Percentiles rank a stretch among this genome's conserved stretches.
These are phyloP conservation scores for Saccharomycopsis fermentans DNA, from an alignment of 805 yeast genomes.

Conservation along the genomic window DNA sequence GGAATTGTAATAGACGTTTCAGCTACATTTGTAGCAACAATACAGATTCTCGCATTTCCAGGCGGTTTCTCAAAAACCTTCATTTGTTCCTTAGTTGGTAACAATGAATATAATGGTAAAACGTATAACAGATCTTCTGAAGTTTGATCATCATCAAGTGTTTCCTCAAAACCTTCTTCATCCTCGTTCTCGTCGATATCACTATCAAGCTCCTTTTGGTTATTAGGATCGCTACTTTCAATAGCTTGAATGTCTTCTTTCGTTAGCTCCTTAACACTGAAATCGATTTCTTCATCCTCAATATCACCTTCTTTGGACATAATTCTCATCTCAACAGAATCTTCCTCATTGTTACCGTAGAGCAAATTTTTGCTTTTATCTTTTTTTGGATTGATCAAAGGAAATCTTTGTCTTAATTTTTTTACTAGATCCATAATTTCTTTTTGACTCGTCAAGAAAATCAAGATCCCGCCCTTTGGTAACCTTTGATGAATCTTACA, in stretches of 20 bases:
- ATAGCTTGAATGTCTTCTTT: constrained; percentile 24
- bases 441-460: constrained; percentile 90
- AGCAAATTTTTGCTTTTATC: constrained; percentile 9
- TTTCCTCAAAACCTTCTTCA: constrained; percentile 60
- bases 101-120: constrained; percentile 80
- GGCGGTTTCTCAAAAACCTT: constrained; percentile 85
- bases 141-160: constrained; percentile 58
- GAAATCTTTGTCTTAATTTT: constrained; percentile 57
- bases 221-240: constrained; percentile 17
- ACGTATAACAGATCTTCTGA: constrained; percentile 77
- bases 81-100: constrained; percentile 95
- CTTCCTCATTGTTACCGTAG: constrained; percentile 24
- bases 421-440: constrained; percentile 77
- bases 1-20: constrained; percentile 97
- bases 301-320: constrained; percentile 51
- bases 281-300: constrained; percentile 86
- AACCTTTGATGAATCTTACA: constrained; percentile 76
- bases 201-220: constrained; percentile 25
- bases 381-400: constrained; percentile 26
- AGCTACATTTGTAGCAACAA: constrained; percentile 95
- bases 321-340: constrained; percentile 26
- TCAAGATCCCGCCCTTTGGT: constrained; percentile 90
- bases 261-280: constrained; percentile 27
- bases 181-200: constrained; percentile 31
- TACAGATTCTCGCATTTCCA: constrained; percentile 72